These are phyloP conservation scores for Zoysia pacifica DNA, from an alignment of 176 grass and related monocot genomes.

Conservation along the genomic window DNA sequence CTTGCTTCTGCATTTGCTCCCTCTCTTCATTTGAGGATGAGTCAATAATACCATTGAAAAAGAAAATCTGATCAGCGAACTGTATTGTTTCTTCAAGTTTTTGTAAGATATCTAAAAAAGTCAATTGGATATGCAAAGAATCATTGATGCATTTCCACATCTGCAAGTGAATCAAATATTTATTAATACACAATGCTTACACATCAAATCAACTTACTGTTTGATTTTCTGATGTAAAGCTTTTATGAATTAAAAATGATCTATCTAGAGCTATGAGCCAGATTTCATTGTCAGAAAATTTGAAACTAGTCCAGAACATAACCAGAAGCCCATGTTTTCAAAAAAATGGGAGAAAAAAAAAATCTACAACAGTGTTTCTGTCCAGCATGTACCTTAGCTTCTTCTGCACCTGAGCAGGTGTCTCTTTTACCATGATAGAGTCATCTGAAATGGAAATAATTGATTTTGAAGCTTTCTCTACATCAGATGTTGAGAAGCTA, in stretches of 20 bases:
- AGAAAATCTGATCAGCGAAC: not conserved
- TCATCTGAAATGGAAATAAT: slow-evolving; percentile 45
- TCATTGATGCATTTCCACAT: not conserved
- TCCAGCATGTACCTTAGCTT: slow-evolving; percentile 56
- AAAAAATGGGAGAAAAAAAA: not conserved
- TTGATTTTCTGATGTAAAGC: not conserved
- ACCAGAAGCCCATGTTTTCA: not conserved
- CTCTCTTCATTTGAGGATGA: slow-evolving; percentile 75
- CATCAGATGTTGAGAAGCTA: slow-evolving; percentile 66
- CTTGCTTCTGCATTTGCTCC: slow-evolving; percentile 88
- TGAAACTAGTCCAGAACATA: slow-evolving; percentile 15
- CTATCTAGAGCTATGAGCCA: not conserved
- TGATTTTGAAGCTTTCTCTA: slow-evolving; percentile 76
- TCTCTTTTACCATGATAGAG: slow-evolving; percentile 48
- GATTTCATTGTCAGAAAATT: not conserved
- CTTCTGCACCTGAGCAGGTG: slow-evolving; percentile 36
- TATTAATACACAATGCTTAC: not conserved
- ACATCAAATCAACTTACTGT: not conserved
- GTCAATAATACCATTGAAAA: slow-evolving; percentile 58
- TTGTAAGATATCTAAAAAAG: not conserved
- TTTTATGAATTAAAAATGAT: not conserved
- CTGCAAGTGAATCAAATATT: not conserved
- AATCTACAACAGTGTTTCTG: not conserved
- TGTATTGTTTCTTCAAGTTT: not conserved
- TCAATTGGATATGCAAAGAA: not conserved